Evolutionary conservation across 2,329 filamentous ascomycete species (phyloP).

Genomic region (Bipolaris cookei): DNA sequence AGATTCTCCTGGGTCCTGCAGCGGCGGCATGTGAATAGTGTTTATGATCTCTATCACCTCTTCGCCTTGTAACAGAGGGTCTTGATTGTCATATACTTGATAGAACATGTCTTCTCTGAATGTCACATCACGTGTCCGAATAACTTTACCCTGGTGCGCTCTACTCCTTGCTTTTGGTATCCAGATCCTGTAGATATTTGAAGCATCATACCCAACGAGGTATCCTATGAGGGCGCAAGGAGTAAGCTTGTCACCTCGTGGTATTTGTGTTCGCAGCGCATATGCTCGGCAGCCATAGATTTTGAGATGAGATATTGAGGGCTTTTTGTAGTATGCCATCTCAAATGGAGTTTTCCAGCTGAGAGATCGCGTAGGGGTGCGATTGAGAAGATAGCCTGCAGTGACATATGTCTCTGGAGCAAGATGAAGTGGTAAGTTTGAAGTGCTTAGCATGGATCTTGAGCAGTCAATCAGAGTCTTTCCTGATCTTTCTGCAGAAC

Average conservation of each 20-base stretch:
- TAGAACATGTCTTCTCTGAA: too few species aligned
- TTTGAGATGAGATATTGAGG: too few species aligned
- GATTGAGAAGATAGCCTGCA: constrained; percentile 22
- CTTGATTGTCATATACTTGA: not conserved
- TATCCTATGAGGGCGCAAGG: constrained; percentile 21
- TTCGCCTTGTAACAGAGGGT: constrained; percentile 1
- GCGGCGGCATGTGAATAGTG: not conserved
- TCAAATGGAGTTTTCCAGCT: constrained; percentile 28
- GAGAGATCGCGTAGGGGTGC: constrained; percentile 14
- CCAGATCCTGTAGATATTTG: constrained; percentile 26
- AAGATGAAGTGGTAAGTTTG: constrained; percentile 10
- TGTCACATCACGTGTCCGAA: too few species aligned
- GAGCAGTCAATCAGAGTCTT: constrained; percentile 13
- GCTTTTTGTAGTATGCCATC: too few species aligned
- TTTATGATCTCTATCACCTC: not conserved
- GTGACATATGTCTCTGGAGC: constrained; percentile 14
- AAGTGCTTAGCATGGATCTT: constrained; percentile 9
- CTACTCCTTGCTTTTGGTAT: too few species aligned
- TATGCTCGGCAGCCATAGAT: too few species aligned
- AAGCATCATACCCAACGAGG: constrained; percentile 24
- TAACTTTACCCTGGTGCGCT: too few species aligned
- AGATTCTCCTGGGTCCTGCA: not conserved
- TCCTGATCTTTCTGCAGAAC: constrained; percentile 16
- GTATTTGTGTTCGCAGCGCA: constrained; percentile 13
- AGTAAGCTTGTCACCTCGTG: constrained; percentile 15